Evolutionary conservation across 805 yeast species (phyloP).

Genomic region (Lachancea waltii): DNA sequence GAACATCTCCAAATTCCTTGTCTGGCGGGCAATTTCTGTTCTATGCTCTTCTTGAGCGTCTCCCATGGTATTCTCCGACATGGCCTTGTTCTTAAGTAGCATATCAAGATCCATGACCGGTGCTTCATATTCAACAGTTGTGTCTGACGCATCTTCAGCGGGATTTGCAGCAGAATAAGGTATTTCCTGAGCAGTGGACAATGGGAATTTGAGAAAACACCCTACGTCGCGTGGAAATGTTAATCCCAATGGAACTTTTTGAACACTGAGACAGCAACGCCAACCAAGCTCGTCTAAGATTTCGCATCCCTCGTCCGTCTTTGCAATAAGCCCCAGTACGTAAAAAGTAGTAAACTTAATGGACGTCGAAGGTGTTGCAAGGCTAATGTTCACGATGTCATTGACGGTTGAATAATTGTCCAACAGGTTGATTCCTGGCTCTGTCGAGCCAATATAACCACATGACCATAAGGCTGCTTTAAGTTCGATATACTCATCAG

Average conservation of each 20-base stretch:
- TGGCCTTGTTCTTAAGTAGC: slow-evolving; percentile 6
- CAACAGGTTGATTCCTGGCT: slow-evolving; percentile 55
- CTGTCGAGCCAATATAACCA: slow-evolving; percentile 73
- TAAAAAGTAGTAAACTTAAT: slow-evolving; percentile 73
- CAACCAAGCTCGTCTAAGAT: slow-evolving; percentile 77
- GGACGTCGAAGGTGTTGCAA: slow-evolving; percentile 45
- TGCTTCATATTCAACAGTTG: slow-evolving; percentile 5
- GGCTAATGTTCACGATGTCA: slow-evolving; percentile 47
- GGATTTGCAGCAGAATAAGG: background rate
- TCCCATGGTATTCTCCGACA: slow-evolving; percentile 8
- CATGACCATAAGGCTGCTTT: slow-evolving; percentile 83
- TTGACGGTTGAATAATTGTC: slow-evolving; percentile 48
- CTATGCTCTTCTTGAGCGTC: slow-evolving; percentile 7
- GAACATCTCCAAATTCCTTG: slow-evolving; percentile 4
- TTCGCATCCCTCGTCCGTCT: slow-evolving; percentile 74
- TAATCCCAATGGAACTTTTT: slow-evolving; percentile 39
- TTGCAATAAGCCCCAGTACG: slow-evolving; percentile 66
- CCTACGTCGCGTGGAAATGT: slow-evolving; percentile 35
- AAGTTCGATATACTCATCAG: slow-evolving; percentile 40
- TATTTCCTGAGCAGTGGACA: background rate
- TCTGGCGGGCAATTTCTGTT: slow-evolving; percentile 8
- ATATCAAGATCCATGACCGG: slow-evolving; percentile 11
- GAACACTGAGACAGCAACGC: slow-evolving; percentile 45
- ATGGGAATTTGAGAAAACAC: slow-evolving; percentile 25
- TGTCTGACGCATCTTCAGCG: background rate